These are phyloP conservation scores for Sphaerosporella brunnea DNA, from an alignment of 495 filamentous ascomycete genomes.

Conservation along the genomic window DNA sequence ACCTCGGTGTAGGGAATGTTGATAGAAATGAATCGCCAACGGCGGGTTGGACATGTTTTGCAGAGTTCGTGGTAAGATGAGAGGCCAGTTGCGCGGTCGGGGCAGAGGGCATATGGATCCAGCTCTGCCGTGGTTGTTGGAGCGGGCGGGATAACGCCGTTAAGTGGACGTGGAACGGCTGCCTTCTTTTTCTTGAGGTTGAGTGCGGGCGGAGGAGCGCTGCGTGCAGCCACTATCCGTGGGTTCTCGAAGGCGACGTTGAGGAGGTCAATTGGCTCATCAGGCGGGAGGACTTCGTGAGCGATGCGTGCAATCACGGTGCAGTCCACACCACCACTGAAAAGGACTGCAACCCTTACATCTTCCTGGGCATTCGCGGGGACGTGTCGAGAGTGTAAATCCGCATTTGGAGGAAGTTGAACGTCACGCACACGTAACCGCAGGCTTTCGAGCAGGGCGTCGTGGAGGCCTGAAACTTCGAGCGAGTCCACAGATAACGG, in stretches of 20 bases:
- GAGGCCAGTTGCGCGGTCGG: conserved; percentile 74
- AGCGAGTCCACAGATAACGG: conserved; percentile 25
- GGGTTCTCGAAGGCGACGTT: conserved; percentile 98
- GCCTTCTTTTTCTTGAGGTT: conserved; percentile 11
- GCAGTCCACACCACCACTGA: conserved; percentile 90
- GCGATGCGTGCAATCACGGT: conserved; percentile 65
- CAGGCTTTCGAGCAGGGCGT: conserved; percentile 46
- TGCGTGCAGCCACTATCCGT: conserved; percentile 40
- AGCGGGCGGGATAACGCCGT: conserved; percentile 2
- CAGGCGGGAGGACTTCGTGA: conserved; percentile 55
- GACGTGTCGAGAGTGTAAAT: not conserved
- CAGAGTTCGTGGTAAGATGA: conserved; percentile 56
- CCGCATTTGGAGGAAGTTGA: conserved; percentile 35
- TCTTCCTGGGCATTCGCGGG: conserved; percentile 5
- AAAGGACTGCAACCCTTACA: conserved; percentile 54
- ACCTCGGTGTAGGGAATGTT: conserved; percentile 70
- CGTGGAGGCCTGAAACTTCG: conserved; percentile 39
- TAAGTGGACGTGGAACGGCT: not conserved
- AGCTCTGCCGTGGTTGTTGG: conserved; percentile 21
- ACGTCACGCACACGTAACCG: conserved; percentile 46
- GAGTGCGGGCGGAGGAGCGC: conserved; percentile 5
- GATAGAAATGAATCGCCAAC: conserved; percentile 66
- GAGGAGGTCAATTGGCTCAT: conserved; percentile 63
- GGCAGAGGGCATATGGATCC: conserved; percentile 57
- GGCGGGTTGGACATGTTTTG: conserved; percentile 48